phyloP scores from a whole-genome alignment of 129 eudicot species.

The Scalesia atractyloides region DNA sequence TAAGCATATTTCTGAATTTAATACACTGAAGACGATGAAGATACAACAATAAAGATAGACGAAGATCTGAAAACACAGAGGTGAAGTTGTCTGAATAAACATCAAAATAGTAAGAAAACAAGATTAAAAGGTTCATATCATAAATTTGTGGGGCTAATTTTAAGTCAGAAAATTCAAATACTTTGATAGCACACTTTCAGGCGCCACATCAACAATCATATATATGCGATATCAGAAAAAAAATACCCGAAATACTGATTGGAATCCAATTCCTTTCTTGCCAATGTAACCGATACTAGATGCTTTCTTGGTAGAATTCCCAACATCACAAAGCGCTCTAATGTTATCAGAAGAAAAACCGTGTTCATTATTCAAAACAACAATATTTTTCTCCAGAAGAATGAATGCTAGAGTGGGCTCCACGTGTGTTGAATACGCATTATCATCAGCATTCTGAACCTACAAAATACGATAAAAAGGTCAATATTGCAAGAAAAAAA shows the following conservation, averaged over 20 bases:
- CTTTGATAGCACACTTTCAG: too few species aligned
- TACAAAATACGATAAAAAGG: conserved; percentile 22
- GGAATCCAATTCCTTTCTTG: conserved; percentile 96
- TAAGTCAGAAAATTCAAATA: too few species aligned
- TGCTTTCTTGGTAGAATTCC: conserved; percentile 87
- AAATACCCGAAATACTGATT: conserved; percentile 95
- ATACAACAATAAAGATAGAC: conserved; percentile 81
- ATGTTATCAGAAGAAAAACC: conserved; percentile 81
- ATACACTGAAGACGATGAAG: conserved; percentile 93
- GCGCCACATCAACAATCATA: not conserved
- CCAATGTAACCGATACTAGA: conserved; percentile 86
- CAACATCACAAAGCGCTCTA: conserved; percentile 97
- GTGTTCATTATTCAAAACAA: conserved; percentile 72
- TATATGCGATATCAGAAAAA: not conserved
- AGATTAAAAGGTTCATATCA: too few species aligned
- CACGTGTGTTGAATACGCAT: conserved; percentile 57
- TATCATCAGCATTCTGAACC: conserved; percentile 98
- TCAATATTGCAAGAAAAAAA: not conserved
- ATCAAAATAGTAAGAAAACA: not conserved
- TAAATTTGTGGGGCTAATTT: too few species aligned
- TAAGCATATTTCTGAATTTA: conserved; percentile 56
- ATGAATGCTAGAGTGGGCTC: conserved; percentile 82
- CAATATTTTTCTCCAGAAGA: conserved; percentile 57
- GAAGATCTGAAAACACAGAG: conserved; percentile 90
- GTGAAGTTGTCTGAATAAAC: conserved; percentile 54